Conservation (phyloP, 1,284 basidiomycete species). For the Dichomitus squalens region DNA sequence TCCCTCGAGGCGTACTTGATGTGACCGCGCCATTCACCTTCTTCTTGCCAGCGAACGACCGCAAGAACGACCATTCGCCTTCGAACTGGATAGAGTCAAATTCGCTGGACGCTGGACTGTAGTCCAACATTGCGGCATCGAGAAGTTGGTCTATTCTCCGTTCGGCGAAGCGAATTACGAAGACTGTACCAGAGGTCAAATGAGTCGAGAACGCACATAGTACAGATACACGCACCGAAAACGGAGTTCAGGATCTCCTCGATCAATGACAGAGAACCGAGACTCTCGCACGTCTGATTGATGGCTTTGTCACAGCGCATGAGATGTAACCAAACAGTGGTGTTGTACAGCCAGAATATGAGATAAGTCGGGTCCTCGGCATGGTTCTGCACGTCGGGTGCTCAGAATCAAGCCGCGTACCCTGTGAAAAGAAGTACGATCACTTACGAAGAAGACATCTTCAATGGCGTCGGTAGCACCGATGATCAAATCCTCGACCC, state of each 20-base stretch:
- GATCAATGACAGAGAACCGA: slow-evolving; percentile 79
- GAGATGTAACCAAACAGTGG: slow-evolving; percentile 87
- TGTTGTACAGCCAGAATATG: slow-evolving; percentile 95
- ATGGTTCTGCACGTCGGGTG: slow-evolving; percentile 53
- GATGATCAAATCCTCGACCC: slow-evolving; percentile 91
- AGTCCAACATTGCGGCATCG: slow-evolving; percentile 84
- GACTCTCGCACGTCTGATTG: slow-evolving; percentile 73
- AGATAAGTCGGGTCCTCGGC: slow-evolving; percentile 86
- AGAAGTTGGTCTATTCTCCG: slow-evolving; percentile 86
- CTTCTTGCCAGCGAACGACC: slow-evolving; percentile 74
- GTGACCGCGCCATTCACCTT: slow-evolving; percentile 45
- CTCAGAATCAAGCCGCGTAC: slow-evolving; percentile 1
- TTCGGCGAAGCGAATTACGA: slow-evolving; percentile 93
- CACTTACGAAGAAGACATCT: slow-evolving; percentile 85
- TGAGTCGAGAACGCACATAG: background rate
- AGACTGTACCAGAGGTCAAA: slow-evolving; percentile 56
- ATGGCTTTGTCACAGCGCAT: slow-evolving; percentile 83
- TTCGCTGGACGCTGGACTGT: slow-evolving; percentile 76
- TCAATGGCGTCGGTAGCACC: slow-evolving; percentile 93
- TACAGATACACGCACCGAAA: slow-evolving; percentile 62
- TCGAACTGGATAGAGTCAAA: slow-evolving; percentile 90
- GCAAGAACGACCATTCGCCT: slow-evolving; percentile 93
- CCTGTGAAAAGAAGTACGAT: background rate
- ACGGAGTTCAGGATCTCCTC: slow-evolving; percentile 94
- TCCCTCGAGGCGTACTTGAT: slow-evolving; percentile 39